Percentiles rank a stretch among this genome's conserved stretches.
Evolutionary conservation across 805 yeast species (phyloP).

Genomic region (Starmerella asiatica): DNA sequence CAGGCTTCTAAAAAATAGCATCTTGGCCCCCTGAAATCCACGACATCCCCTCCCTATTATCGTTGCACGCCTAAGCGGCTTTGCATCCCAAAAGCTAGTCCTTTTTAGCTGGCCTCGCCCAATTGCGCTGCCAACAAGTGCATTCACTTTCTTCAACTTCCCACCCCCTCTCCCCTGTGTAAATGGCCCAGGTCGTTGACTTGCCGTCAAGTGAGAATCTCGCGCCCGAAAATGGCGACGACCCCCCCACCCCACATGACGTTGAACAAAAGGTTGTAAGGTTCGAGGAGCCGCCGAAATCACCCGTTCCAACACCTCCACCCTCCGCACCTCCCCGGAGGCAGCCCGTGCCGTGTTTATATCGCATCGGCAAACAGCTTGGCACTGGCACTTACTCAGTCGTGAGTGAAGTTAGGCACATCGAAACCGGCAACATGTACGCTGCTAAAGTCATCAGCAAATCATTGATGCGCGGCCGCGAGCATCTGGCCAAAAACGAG

Average conservation of each 20-base stretch:
- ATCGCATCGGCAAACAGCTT: conserved; percentile 25
- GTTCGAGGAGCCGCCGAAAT: conserved; percentile 4
- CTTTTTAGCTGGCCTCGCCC: no score
- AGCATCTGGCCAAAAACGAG: conserved; percentile 47
- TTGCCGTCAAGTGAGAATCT: no score
- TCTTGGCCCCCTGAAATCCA: no score
- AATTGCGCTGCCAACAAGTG: no score
- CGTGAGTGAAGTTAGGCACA: conserved; percentile 32
- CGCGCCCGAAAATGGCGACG: background rate
- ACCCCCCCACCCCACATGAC: background rate
- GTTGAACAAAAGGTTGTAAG: conserved; percentile 2
- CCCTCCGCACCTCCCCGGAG: background rate
- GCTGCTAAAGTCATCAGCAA: conserved; percentile 45
- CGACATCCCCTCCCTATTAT: no score
- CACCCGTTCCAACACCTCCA: background rate
- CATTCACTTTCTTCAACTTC: no score
- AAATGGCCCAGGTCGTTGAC: no score
- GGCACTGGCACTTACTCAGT: conserved; percentile 35
- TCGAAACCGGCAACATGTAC: conserved; percentile 32
- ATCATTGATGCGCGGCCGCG: conserved; percentile 39
- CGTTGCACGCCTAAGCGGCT: no score
- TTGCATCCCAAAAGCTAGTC: no score
- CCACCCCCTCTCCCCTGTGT: no score
- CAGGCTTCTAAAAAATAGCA: no score
- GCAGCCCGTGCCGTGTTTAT: conserved; percentile 18